A percentile compares a stretch with the other conserved stretches of the same genome.
Conservation (phyloP, 75 land plant species). For the Cryptomeria japonica region DNA sequence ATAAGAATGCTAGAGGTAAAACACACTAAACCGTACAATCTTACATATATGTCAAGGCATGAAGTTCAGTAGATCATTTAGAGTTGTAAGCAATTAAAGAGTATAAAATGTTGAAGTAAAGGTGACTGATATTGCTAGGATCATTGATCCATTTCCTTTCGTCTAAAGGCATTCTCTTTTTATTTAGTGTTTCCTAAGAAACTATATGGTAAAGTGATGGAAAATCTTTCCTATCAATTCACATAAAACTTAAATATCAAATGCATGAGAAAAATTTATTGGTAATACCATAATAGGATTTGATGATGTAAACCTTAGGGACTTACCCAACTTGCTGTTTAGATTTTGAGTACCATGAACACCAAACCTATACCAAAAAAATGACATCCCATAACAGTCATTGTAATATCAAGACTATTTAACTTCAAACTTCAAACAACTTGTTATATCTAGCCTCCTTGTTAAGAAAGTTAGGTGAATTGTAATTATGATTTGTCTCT, state of each 20-base stretch:
- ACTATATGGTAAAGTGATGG: background rate
- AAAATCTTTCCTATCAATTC: background rate
- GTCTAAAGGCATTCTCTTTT: background rate
- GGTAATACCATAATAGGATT: too few relatives aligned
- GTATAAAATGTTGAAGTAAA: background rate
- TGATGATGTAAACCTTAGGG: background rate
- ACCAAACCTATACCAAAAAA: background rate
- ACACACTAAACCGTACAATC: background rate
- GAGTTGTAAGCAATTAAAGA: background rate
- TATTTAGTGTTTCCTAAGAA: background rate
- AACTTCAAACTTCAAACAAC: background rate
- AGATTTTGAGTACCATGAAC: background rate
- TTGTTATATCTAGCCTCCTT: background rate
- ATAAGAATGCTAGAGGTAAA: background rate
- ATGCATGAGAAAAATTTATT: background rate
- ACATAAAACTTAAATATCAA: background rate
- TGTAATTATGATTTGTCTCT: background rate
- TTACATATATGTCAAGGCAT: background rate
- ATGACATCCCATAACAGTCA: background rate
- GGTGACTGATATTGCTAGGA: background rate
- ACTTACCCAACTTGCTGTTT: background rate
- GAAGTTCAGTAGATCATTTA: background rate
- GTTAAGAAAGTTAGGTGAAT: background rate
- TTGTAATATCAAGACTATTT: too few relatives aligned
- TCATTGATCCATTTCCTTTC: background rate